A percentile compares a stretch with the other conserved stretches of the same genome.
phyloP scores from a whole-genome alignment of 768 basidiomycete species.

The Boletus subparvulus region DNA sequence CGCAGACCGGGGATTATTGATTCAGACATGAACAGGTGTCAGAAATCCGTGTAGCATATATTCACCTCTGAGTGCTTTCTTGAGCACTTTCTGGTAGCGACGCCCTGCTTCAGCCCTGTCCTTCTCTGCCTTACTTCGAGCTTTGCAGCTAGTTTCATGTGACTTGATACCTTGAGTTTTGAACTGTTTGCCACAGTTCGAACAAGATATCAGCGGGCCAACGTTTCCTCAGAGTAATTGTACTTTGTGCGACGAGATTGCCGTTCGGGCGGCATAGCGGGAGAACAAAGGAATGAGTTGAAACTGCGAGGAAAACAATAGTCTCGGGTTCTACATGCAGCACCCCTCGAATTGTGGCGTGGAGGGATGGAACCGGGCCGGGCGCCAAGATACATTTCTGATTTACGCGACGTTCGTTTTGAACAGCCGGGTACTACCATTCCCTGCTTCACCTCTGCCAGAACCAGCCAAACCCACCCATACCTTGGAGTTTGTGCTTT shows the following conservation, averaged over 20 bases:
- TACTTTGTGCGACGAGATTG: background rate
- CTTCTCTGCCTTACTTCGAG: background rate
- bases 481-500: slow-evolving; percentile 72
- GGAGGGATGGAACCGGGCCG: background rate
- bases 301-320: no score
- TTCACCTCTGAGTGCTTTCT: background rate
- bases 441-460: slow-evolving; percentile 12
- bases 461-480: slow-evolving; percentile 28
- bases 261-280: background rate
- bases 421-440: slow-evolving; percentile 21
- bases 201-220: background rate
- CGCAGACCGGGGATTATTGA: no score
- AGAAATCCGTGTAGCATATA: background rate
- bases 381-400: slow-evolving; percentile 35
- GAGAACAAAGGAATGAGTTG: no score
- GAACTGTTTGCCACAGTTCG: background rate
- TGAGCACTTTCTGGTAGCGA: background rate
- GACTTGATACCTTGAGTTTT: background rate
- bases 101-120: background rate
- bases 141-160: background rate
- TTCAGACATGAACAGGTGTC: no score
- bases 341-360: no score
- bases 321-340: no score
- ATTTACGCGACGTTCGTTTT: background rate
- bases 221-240: background rate